Base-by-base conservation (phyloP, 495 filamentous ascomycete genomes). In the Physcia stellaris region DNA sequence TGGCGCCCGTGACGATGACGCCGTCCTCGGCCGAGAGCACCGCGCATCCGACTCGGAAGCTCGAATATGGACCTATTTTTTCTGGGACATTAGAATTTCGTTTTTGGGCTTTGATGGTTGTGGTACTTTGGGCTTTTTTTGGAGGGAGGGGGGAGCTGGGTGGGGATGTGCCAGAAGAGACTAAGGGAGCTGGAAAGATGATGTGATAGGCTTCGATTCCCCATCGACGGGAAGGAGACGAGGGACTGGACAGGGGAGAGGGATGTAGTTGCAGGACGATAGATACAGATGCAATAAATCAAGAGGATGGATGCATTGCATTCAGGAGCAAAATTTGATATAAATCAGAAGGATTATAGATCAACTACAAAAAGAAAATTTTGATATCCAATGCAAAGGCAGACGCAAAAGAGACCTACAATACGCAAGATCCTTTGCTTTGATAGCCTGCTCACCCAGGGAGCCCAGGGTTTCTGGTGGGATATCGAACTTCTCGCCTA, bases 1-100 rank as follows among this genome's bases (percentile, higher is more conserved):
- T 98, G 32, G 80, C 86, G 16, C 90, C 90, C 32, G 60, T 53
- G 48, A 85, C 64, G 46, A 70, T 80, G 36, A 62, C 60, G n/a
- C 67, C 73, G 19, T 70, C 64, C 15, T 60, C 43, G 13, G 76
- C 75, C n/a, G n/a, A n/a, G 41, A 98, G 73, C 38, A 98, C 59
- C 23, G 79, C 75, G 32, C 81, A 78, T 41, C 90, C 90, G 46
- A 98, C 90, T 28, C 73, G 85, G 74, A 96, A 98, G 38, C 79
- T 70, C 47, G 83, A 92, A 66, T 98, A 95, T 7, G 86, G 90
- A 58, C 79, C 79, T 82, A 39, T 35, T 17, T 28, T 13, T 13
- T 13, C 26, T n/a, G n/a, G n/a, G n/a, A n/a, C n/a, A n/a, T n/a
- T n/a, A n/a, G n/a, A n/a, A n/a, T n/a, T n/a, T n/a, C n/a, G n/a